Evolutionary conservation across 306 rosid genomes (phyloP).

Genomic region (Sicyos edulis): DNA sequence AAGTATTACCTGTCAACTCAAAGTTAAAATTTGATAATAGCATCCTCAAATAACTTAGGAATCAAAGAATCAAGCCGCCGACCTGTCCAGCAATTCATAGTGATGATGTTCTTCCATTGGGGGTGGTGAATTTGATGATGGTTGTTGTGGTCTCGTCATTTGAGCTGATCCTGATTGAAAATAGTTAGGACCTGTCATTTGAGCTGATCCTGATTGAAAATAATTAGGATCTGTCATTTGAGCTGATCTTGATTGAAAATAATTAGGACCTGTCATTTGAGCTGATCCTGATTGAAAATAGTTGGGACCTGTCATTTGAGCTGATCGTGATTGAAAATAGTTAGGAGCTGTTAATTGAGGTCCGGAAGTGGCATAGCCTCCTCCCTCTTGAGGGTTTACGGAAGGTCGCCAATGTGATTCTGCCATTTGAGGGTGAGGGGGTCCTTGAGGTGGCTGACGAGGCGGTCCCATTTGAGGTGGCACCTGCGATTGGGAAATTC

Average conservation of each 20-base stretch:
- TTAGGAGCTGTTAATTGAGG: conserved; percentile 7
- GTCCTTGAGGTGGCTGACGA: conserved; percentile 17
- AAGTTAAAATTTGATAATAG: conserved; percentile 6
- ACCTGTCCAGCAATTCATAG: neutral
- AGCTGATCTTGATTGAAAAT: neutral
- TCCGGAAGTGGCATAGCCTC: neutral
- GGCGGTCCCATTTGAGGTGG: conserved; percentile 21
- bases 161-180: neutral
- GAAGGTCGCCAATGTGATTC: conserved; percentile 14
- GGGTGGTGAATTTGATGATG: neutral
- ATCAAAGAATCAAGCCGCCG: neutral
- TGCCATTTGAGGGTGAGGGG: conserved; percentile 22
- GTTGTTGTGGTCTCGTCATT: neutral
- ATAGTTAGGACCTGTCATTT: conserved; percentile 10
- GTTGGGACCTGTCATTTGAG: conserved; percentile 15
- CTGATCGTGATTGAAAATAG: neutral
- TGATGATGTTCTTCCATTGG: conserved; percentile 16
- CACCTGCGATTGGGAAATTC: conserved; percentile 22
- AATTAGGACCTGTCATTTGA: conserved; percentile 3
- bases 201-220: too few relatives aligned
- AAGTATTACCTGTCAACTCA: neutral
- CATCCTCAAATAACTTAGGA: neutral
- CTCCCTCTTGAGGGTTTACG: neutral
- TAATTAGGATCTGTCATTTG: too few relatives aligned
- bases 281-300: too few relatives aligned